Conservation (phyloP, 2,329 filamentous ascomycete genomes). For the Hypoxylon rubiginosum region DNA sequence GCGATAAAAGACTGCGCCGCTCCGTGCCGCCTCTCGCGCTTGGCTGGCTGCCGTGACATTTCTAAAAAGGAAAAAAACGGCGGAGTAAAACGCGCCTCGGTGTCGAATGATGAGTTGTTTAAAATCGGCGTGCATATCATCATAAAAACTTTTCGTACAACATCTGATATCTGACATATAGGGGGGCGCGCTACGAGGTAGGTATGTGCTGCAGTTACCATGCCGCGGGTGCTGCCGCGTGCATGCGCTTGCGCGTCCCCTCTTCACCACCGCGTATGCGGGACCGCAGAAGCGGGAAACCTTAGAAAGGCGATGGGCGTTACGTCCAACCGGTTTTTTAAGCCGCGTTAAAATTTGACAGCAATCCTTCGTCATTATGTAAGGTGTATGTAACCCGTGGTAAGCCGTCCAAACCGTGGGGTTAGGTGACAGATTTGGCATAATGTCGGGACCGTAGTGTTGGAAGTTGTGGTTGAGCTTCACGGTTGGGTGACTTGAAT, state of each 20-base stretch:
- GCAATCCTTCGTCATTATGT: conserved; percentile 5
- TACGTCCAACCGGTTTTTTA: conserved; percentile 14
- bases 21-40: conserved; percentile 25
- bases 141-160: conserved; percentile 5
- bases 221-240: conserved; percentile 27
- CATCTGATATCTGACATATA: background rate
- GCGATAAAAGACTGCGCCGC: conserved; percentile 22
- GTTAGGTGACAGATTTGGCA: conserved; percentile 23
- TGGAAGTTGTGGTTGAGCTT: conserved; percentile 13
- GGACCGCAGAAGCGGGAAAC: conserved; percentile 16
- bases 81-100: conserved; percentile 23
- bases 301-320: background rate
- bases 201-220: background rate
- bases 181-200: background rate
- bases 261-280: conserved; percentile 30
- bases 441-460: conserved; percentile 4
- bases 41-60: background rate
- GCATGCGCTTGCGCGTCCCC: conserved; percentile 30
- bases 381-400: conserved; percentile 7
- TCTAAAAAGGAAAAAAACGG: conserved; percentile 1
- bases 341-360: conserved; percentile 10
- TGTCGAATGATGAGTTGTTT: conserved; percentile 18
- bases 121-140: conserved; percentile 28
- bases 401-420: conserved; percentile 22
- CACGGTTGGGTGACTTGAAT: background rate